phyloP scores from a whole-genome alignment of 2,329 filamentous ascomycete genomes.

The Penicillium corylophilum region DNA sequence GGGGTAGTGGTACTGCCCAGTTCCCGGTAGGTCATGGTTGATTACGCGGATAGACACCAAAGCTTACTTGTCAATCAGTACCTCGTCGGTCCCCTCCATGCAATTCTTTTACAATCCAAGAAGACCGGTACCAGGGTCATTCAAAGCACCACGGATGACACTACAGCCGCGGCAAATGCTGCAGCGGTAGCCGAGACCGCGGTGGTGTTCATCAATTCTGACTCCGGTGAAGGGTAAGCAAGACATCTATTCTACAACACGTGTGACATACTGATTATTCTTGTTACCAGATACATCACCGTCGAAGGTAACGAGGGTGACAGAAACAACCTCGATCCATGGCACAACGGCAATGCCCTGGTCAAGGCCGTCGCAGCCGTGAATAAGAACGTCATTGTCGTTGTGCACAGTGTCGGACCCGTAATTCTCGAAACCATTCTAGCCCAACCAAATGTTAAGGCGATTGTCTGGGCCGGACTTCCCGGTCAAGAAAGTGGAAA shows the following conservation, averaged over 20 bases:
- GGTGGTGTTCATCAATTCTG: conserved; percentile 51
- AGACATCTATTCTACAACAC: neutral
- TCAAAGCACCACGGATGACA: conserved; percentile 40
- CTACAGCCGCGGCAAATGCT: conserved; percentile 36
- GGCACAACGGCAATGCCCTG: conserved; percentile 46
- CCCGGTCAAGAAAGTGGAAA: conserved; percentile 58
- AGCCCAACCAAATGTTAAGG: conserved; percentile 63
- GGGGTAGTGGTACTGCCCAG: conserved; percentile 71
- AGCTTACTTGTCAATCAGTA: conserved; percentile 26
- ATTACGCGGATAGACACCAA: neutral
- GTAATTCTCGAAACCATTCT: conserved; percentile 62
- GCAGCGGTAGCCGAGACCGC: conserved; percentile 41
- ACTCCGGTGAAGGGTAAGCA: conserved; percentile 47
- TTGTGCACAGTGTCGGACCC: conserved; percentile 64
- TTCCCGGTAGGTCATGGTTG: conserved; percentile 52
- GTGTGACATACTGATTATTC: neutral
- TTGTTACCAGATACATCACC: conserved; percentile 39
- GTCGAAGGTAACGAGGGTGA: conserved; percentile 58
- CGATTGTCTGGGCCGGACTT: conserved; percentile 62
- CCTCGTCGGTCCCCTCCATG: conserved; percentile 45
- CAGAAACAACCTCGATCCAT: conserved; percentile 49
- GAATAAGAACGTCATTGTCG: conserved; percentile 63
- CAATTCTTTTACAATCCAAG: conserved; percentile 39
- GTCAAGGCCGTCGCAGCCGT: conserved; percentile 56
- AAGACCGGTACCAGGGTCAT: conserved; percentile 45